phyloP scores from a whole-genome alignment of 768 basidiomycete genomes.

The Suillus alpinus region DNA sequence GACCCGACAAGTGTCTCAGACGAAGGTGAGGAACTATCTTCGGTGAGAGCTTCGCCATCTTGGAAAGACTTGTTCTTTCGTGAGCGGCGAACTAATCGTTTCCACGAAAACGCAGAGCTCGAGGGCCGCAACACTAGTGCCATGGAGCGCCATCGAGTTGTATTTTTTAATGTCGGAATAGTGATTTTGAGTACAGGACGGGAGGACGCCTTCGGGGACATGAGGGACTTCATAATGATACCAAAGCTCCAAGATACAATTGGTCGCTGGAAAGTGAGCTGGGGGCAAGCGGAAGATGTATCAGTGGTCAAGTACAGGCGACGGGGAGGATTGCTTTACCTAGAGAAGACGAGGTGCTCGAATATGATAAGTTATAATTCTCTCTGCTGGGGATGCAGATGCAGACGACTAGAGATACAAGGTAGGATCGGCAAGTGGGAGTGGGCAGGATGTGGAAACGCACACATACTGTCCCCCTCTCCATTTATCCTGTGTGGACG shows the following conservation, averaged over 20 bases:
- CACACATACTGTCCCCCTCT: background rate
- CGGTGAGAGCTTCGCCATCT: background rate
- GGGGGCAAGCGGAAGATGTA: background rate
- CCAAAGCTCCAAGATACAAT: background rate
- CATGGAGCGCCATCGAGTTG: background rate
- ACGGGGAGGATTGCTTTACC: background rate
- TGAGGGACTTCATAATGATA: background rate
- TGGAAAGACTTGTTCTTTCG: background rate
- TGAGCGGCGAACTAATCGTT: conserved; percentile 8
- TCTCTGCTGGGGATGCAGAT: background rate
- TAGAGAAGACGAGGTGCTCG: background rate
- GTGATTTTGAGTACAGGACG: background rate
- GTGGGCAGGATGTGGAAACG: background rate
- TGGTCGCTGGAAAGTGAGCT: background rate
- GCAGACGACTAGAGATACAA: background rate
- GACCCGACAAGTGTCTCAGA: conserved; percentile 5
- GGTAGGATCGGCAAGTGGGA: too few species aligned
- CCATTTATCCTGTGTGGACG: background rate
- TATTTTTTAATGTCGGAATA: background rate
- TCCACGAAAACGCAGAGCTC: conserved; percentile 21
- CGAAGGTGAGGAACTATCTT: conserved; percentile 6
- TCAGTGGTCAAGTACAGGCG: background rate
- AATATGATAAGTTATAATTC: background rate
- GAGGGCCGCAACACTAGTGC: background rate
- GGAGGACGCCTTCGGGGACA: background rate